Evolutionary conservation across 2,329 filamentous ascomycete species (phyloP), one percentile per base, ranked within the genome.

Genomic region (Diplocarpon mali): DNA sequence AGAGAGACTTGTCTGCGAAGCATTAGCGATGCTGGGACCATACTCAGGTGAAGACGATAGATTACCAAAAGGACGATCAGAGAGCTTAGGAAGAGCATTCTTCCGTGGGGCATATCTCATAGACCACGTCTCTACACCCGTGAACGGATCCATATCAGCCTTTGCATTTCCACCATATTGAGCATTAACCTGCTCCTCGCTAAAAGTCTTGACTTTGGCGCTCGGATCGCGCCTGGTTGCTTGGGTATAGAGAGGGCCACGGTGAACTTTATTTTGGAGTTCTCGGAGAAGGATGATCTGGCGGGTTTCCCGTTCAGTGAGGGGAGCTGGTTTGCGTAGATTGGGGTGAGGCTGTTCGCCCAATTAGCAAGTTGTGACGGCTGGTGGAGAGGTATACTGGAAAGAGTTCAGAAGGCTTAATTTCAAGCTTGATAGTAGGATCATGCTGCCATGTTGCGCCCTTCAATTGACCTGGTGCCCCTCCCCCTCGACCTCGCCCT

Each of bases 61-160:
- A 69, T 58, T n/a, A 76, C 74, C 66, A 56, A 77, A 78, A 15
- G 72, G 66, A 35, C 73, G 63, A 16, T 67, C 70, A 38, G 68
- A 66, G 15, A 80, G 62, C 49, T 70, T 69, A 0, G 77, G 77
- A 9, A 79, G 56, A 15, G 65, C 69, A 47, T 73, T 65, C 53
- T 69, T 69, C 54, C 74, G 73, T 51, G 73, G 75, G 44, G 70
- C 64, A 59, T 78, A 80, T 55, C 70, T 72, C 43, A 72, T 67
- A 13, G 71, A 70, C 57, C 77, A 81, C 0, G 74, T 76, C 32
- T 73, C 72, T 61, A 78, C 78, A 44, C 74, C 73, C 35, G 71
- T 68, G 55, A 81, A 81, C 2, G 77, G 73, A 58, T 81, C 74
- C 55, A 78, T 74, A 15, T 69, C 68, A 2, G 63, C 64, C 47